Base-by-base conservation (phyloP, 345 rosid genomes). In the Lepidium africanum region DNA sequence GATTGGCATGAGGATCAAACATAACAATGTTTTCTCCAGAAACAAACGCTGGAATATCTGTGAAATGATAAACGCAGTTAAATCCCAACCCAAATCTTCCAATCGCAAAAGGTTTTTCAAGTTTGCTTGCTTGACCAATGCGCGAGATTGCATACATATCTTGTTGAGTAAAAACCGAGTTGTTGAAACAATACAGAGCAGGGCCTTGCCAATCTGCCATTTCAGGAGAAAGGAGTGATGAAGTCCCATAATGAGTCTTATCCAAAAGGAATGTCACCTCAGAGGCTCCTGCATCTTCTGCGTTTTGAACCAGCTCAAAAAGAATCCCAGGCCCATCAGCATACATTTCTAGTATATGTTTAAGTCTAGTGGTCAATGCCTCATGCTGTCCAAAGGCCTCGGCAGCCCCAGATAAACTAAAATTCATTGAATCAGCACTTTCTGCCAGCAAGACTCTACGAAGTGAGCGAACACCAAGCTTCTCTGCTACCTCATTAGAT, bases 141-240 rank as follows among this genome's bases (percentile, higher is more conserved):
- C 98, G 92, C 25, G 98, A 92, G 74, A 92, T 92, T 30, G 98
- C 92, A 86, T 85, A 92, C 70, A 92, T 87, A 83, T 92, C 98
- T 76, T 92, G 96, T 54, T 91, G 81, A 69, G 90, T 92, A 78
- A 92, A 92, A 77, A 92, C 86, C 39, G 98, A 87, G 76, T 92
- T 84, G 83, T 90, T 92, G 82, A 84, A 92, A 79, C 98, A 89
- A 78, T 87, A 92, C 67, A 92, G 72, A 16, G 98, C 98, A 77
- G 98, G 95, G 71, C 98, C 98, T 80, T 92, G 98, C 98, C 96
- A 92, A 63, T 92, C 96, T 16, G 87, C 96, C 98, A 92, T 92
- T 80, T 87, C 96, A 53, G 98, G 98, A 73, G 96, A 92, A 57
- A 92, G 96, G 78, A 92, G 86, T 48, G 98, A 92, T 74, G 98